Percentiles rank a stretch among this genome's conserved stretches.
Conservation (phyloP, 2,329 filamentous ascomycete genomes). For the Sporothrix brasiliensis region DNA sequence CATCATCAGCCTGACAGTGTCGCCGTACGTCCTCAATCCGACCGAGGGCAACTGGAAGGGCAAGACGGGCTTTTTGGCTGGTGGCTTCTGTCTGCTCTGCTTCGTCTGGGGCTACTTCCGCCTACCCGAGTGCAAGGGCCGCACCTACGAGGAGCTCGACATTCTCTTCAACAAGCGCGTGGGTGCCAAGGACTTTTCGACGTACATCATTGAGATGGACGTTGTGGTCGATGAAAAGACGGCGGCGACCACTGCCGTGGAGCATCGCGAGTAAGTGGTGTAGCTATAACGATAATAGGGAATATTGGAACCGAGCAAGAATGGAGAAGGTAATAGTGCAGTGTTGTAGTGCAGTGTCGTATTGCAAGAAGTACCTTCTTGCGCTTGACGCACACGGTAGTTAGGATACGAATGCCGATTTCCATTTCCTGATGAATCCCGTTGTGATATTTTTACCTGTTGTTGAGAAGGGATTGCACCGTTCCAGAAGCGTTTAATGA, state of each 20-base stretch:
- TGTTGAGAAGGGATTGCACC: too few relatives aligned
- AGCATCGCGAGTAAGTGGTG: conserved; percentile 2
- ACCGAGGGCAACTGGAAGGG: conserved; percentile 47
- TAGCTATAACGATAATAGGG: too few relatives aligned
- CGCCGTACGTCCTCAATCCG: conserved; percentile 46
- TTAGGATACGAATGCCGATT: too few relatives aligned
- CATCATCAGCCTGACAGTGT: conserved; percentile 48
- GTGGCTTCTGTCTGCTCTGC: conserved; percentile 47
- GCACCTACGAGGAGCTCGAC: conserved; percentile 21
- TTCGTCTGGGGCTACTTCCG: conserved; percentile 52
- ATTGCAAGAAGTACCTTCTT: too few relatives aligned
- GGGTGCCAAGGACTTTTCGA: conserved; percentile 1
- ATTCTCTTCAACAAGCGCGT: conserved; percentile 10
- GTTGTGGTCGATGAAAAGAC: conserved; percentile 1
- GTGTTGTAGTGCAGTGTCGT: too few relatives aligned
- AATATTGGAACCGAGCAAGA: too few relatives aligned
- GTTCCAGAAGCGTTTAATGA: too few relatives aligned
- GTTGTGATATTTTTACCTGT: too few relatives aligned
- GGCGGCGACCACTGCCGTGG: background rate
- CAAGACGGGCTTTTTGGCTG: conserved; percentile 51
- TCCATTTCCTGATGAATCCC: too few relatives aligned
- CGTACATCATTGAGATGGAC: background rate
- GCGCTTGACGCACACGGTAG: too few relatives aligned
- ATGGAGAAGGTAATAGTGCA: too few relatives aligned
- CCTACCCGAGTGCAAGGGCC: conserved; percentile 48